These are phyloP conservation scores for Actinomortierella wolfii DNA, from an alignment of 371 early-diverging fungal genomes.

Conservation along the genomic window DNA sequence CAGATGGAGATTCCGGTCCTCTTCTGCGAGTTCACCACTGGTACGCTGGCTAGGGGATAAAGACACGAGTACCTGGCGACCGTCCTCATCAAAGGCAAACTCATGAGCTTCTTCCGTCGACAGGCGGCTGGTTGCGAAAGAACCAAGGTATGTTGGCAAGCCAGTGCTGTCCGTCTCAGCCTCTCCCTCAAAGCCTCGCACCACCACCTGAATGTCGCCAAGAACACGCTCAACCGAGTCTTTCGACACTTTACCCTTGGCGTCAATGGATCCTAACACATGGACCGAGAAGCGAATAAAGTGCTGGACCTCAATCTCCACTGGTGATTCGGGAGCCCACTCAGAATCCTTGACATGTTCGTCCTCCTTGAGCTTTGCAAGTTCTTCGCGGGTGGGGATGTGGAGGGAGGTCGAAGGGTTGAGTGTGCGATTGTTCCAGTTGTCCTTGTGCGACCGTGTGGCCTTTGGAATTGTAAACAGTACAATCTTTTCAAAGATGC, in stretches of 20 bases:
- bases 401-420: slow-evolving; percentile 23
- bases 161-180: slow-evolving; percentile 39
- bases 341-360: slow-evolving; percentile 28
- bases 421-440: slow-evolving; percentile 17
- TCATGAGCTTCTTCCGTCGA: slow-evolving; percentile 42
- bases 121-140: slow-evolving; percentile 41
- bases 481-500: slow-evolving; percentile 44
- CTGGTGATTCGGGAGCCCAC: slow-evolving; percentile 17
- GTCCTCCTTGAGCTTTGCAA: slow-evolving; percentile 21
- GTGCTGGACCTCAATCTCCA: slow-evolving; percentile 40
- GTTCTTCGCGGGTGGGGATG: slow-evolving; percentile 15
- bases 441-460: slow-evolving; percentile 25
- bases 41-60: neutral
- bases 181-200: slow-evolving; percentile 23
- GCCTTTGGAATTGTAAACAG: slow-evolving; percentile 34
- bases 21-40: neutral
- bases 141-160: slow-evolving; percentile 34
- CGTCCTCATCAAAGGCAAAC: slow-evolving; percentile 30
- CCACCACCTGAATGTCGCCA: slow-evolving; percentile 34
- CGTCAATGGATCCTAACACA: slow-evolving; percentile 35
- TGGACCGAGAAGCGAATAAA: slow-evolving; percentile 43
- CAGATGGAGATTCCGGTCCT: neutral
- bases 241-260: slow-evolving; percentile 21
- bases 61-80: neutral
- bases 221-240: slow-evolving; percentile 25